phyloP scores from a whole-genome alignment of 2,329 filamentous ascomycete genomes.

The Cladosporium sp. region DNA sequence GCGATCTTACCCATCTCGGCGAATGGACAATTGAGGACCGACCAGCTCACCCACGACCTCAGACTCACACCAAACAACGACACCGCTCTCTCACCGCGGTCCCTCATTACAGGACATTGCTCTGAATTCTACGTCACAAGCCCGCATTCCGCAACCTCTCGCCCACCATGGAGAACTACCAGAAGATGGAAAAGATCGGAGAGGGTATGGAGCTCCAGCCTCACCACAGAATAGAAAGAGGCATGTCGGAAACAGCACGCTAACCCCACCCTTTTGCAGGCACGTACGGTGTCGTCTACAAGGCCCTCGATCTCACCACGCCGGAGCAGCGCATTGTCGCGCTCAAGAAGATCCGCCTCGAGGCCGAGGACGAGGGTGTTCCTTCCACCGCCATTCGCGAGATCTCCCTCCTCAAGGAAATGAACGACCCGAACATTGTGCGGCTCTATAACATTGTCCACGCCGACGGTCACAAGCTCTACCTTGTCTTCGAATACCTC shows the following conservation, averaged over 20 bases:
- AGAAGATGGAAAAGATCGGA: constrained; percentile 93
- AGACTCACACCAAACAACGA: neutral
- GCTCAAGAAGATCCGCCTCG: constrained; percentile 90
- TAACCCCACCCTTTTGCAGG: constrained; percentile 45
- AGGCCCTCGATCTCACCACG: constrained; percentile 78
- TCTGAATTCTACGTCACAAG: neutral
- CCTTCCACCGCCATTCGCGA: constrained; percentile 90
- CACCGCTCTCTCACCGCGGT: neutral
- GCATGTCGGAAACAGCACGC: neutral
- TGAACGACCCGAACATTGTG: constrained; percentile 88
- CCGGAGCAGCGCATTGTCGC: constrained; percentile 75
- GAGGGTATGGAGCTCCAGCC: constrained; percentile 60
- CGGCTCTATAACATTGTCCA: constrained; percentile 86
- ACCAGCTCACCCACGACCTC: neutral
- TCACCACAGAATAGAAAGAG: neutral
- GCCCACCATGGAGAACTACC: constrained; percentile 78
- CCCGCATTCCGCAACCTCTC: neutral
- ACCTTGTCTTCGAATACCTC: constrained; percentile 87
- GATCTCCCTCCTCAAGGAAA: constrained; percentile 89
- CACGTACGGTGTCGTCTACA: constrained; percentile 94
- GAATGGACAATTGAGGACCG: neutral
- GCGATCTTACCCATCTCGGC: neutral
- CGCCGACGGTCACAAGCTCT: constrained; percentile 89
- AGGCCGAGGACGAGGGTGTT: constrained; percentile 90
- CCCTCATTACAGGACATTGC: constrained; percentile 1